These are phyloP conservation scores for Saccharomyces pastorianus DNA, from an alignment of 1,139 yeast genomes.

Conservation along the genomic window DNA sequence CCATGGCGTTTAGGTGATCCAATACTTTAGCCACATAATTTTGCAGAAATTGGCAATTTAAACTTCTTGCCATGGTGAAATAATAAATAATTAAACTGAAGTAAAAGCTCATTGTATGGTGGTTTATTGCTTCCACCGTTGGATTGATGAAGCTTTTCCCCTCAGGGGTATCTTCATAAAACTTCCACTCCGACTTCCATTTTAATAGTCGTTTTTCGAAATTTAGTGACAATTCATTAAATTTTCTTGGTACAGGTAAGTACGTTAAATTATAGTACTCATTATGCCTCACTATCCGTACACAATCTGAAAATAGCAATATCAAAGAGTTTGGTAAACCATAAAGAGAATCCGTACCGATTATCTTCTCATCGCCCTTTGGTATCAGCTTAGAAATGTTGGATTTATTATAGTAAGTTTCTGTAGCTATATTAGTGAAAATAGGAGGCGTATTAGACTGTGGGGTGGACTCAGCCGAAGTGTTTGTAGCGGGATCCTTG, in stretches of 20 bases:
- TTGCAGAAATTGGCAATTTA: conserved; percentile 40
- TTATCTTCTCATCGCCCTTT: conserved; percentile 12
- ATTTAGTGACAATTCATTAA: conserved; percentile 39
- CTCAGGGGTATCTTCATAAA: conserved; percentile 19
- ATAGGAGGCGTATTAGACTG: conserved; percentile 15
- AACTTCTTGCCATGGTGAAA: conserved; percentile 54
- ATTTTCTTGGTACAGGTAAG: conserved; percentile 30
- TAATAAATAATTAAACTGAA: conserved; percentile 32
- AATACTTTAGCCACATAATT: conserved; percentile 54
- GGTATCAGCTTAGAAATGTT: conserved; percentile 29
- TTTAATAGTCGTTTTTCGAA: conserved; percentile 45
- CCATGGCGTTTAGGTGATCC: conserved; percentile 57
- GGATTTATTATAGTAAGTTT: conserved; percentile 19
- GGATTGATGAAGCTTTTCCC: conserved; percentile 38
- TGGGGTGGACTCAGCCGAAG: conserved; percentile 1
- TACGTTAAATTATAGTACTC: conserved; percentile 39
- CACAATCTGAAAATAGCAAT: conserved; percentile 61
- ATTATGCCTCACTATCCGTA: conserved; percentile 54
- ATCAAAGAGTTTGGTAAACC: conserved; percentile 81
- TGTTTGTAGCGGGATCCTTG: conserved; percentile 2
- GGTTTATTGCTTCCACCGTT: conserved; percentile 65
- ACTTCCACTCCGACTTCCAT: conserved; percentile 57
- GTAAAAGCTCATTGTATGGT: conserved; percentile 75
- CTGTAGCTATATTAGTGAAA: conserved; percentile 20
- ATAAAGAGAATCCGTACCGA: conserved; percentile 73